Evolutionary conservation across 2,329 filamentous ascomycete species (phyloP).

Genomic region (Pleomassaria siparia): DNA sequence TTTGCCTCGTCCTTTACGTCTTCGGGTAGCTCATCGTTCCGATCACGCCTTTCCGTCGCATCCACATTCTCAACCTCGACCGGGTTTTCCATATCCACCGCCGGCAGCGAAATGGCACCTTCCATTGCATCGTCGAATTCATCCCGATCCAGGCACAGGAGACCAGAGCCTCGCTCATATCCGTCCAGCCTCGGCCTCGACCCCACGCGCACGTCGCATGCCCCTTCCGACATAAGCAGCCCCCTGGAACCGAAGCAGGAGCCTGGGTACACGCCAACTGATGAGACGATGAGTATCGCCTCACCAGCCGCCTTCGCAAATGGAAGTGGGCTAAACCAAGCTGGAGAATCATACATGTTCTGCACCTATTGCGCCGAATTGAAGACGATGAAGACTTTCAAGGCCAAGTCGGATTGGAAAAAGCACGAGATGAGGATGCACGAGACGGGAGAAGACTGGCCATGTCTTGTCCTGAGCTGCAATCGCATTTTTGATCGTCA

Average conservation of each 20-base stretch:
- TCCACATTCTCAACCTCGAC: constrained; percentile 37
- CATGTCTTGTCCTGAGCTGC: constrained; percentile 37
- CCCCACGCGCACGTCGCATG: constrained; percentile 32
- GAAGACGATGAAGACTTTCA: constrained; percentile 39
- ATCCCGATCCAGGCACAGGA: constrained; percentile 21
- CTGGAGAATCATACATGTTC: constrained; percentile 40
- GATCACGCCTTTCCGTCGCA: constrained; percentile 36
- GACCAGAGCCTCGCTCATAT: constrained; percentile 39
- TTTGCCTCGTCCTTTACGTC: constrained; percentile 28
- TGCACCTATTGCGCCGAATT: constrained; percentile 42
- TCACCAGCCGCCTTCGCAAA: constrained; percentile 26
- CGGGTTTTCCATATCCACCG: constrained; percentile 30
- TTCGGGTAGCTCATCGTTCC: constrained; percentile 36
- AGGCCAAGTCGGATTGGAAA: constrained; percentile 44
- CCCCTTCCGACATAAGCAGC: constrained; percentile 34
- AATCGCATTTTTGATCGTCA: constrained; percentile 40
- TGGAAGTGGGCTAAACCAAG: constrained; percentile 24
- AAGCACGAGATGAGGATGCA: constrained; percentile 44
- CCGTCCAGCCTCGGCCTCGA: constrained; percentile 35
- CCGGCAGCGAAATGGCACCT: constrained; percentile 29
- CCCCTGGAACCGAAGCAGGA: constrained; percentile 34
- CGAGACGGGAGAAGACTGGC: constrained; percentile 43
- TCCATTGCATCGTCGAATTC: constrained; percentile 33
- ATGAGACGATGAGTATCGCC: constrained; percentile 30
- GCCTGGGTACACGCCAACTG: constrained; percentile 33